Conservation (phyloP, 192 early-diverging fungal genomes). For the Linnemannia schmuckeri region DNA sequence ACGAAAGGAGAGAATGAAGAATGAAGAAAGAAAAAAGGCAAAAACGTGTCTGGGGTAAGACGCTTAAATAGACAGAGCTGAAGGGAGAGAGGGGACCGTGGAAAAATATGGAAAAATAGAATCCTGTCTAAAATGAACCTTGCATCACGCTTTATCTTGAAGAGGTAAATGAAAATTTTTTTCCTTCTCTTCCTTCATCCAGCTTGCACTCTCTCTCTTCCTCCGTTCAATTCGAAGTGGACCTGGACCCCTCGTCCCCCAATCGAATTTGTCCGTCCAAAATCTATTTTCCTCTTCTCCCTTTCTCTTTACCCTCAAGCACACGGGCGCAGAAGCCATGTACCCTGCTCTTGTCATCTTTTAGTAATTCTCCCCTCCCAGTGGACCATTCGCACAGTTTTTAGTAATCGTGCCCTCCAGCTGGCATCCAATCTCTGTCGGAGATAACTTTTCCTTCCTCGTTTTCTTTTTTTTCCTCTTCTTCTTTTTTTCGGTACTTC, state of each 20-base stretch:
- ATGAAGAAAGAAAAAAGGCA: background rate
- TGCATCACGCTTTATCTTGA: background rate
- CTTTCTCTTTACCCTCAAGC: background rate
- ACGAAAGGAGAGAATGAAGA: background rate
- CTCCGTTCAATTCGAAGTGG: background rate
- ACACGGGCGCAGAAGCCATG: background rate
- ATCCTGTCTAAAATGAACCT: background rate
- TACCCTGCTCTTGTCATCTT: conserved; percentile 24
- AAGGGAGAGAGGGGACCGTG: background rate
- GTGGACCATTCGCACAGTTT: conserved; percentile 30
- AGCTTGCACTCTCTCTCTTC: background rate
- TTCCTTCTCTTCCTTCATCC: background rate
- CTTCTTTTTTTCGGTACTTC: background rate
- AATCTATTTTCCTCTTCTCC: background rate
- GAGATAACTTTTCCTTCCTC: conserved; percentile 6
- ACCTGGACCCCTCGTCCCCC: background rate
- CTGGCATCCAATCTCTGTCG: background rate
- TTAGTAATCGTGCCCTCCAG: conserved; percentile 15
- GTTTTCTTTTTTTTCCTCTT: background rate
- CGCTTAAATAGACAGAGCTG: background rate
- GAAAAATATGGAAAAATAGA: conserved; percentile 1
- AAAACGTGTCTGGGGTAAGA: background rate
- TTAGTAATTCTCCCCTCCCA: conserved; percentile 12
- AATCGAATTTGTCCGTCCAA: background rate
- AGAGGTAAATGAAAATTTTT: conserved; percentile 8